Evolutionary conservation across 495 filamentous ascomycete species (phyloP).

Genomic region (Daldinia vernicosa): DNA sequence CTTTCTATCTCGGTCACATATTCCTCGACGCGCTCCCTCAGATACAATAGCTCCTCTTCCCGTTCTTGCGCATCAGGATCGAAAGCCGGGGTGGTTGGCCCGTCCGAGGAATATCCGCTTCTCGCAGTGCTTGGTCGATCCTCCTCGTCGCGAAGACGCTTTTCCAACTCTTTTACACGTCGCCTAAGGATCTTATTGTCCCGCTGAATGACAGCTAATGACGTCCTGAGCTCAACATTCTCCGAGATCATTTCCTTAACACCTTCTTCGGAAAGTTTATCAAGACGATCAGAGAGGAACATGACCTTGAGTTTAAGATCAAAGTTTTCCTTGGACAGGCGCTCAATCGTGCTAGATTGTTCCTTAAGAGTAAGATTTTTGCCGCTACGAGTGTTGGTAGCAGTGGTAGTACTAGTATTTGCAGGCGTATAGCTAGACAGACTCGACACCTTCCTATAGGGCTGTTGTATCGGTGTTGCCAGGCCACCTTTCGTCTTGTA

Average conservation of each 20-base stretch:
- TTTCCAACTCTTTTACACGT: slow-evolving; percentile 84
- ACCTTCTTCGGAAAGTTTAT: slow-evolving; percentile 93
- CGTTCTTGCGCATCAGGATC: slow-evolving; percentile 74
- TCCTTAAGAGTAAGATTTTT: slow-evolving; percentile 94
- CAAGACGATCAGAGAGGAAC: slow-evolving; percentile 91
- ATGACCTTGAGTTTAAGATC: slow-evolving; percentile 98
- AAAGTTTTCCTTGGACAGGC: slow-evolving; percentile 95
- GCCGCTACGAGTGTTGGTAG: slow-evolving; percentile 69
- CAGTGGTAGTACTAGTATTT: slow-evolving; percentile 53
- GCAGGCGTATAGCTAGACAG: slow-evolving; percentile 3
- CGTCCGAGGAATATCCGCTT: slow-evolving; percentile 55
- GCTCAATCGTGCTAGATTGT: slow-evolving; percentile 95
- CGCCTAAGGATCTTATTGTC: slow-evolving; percentile 84
- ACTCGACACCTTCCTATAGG: slow-evolving; percentile 58
- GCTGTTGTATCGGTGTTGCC: slow-evolving; percentile 56
- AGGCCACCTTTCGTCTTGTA: slow-evolving; percentile 70
- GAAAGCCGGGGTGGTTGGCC: slow-evolving; percentile 57
- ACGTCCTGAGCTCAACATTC: slow-evolving; percentile 93
- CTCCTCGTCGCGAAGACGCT: slow-evolving; percentile 78
- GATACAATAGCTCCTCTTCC: slow-evolving; percentile 83
- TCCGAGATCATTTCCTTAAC: slow-evolving; percentile 97
- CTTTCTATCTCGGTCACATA: slow-evolving; percentile 86
- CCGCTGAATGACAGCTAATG: slow-evolving; percentile 83
- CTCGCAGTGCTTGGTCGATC: slow-evolving; percentile 65
- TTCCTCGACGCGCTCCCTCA: slow-evolving; percentile 83